Evolutionary conservation across 805 yeast genomes (phyloP), one percentile per base, ranked within the genome.

Genomic region (Starmerella riodocensis): DNA sequence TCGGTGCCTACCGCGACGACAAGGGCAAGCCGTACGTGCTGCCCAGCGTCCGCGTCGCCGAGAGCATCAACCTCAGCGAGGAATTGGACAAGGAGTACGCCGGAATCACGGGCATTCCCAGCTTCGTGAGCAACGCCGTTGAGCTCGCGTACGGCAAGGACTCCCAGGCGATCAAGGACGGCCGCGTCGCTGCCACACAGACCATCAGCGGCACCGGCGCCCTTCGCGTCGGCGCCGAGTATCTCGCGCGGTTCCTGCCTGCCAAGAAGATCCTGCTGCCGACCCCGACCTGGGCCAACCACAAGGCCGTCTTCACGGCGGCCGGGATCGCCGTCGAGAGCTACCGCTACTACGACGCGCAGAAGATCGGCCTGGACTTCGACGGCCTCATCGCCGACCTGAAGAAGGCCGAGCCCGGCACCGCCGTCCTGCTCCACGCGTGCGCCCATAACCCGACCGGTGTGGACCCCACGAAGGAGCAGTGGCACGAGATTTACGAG

Each of bases 381-480:
- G 75, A 68, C 21, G 76, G 76, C 34, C 65, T 84, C 66, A 56
- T 80, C 37, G 57, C 58, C 25, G 81, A 82, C 38, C 61, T 85
- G 34, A 52, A 64, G 19, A 54, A 59, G 26, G 76, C 76, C 29
- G 70, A 70, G 23, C 63, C 63, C 25, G 82, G 79, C 21, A 66
- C 78, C 18, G 70, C 74, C 38, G 77, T 85, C 18, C 67, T 86
- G 41, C 70, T 86, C 45, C 97, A 86, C 61, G 94, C 94, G 7
- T 85, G 95, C 58, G 91, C 95, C 54, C 96, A 86, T 66, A 88
- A 86, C 67, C 97, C 97, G 40, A 88, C 96, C 16, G 97, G 96
- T 48, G 75, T 86, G 59, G 96, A 86, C 58, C 91, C 93, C 45
- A 74, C 83, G 14, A 61, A 63, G 21, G 81, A 74, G 47, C 83